Percentiles rank a stretch among this genome's conserved stretches.
Evolutionary conservation across 208 protist species (phyloP).

Genomic region (Trypanosoma rangeli): DNA sequence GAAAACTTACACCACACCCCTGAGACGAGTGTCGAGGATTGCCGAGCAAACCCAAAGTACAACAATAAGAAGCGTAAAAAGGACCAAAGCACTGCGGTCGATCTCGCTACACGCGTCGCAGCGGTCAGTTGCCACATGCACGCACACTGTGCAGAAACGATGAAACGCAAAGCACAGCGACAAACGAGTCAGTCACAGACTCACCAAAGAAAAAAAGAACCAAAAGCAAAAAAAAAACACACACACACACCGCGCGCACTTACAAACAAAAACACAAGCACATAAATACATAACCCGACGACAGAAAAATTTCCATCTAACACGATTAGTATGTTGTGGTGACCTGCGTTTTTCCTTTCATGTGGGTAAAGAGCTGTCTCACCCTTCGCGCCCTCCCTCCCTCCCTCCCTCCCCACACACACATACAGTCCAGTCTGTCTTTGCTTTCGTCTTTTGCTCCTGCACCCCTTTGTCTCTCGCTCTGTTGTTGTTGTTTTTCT

Average conservation of each 20-base stretch:
- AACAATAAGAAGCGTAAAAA: not conserved
- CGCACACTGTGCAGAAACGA: not conserved
- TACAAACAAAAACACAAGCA: not conserved
- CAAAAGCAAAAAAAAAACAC: too few relatives aligned
- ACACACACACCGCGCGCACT: not conserved
- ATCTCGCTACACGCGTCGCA: not conserved
- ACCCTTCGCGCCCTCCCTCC: not conserved
- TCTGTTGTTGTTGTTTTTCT: constrained; percentile 9
- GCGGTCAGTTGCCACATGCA: not conserved
- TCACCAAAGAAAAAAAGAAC: not conserved
- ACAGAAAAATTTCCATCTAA: not conserved
- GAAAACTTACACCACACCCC: not conserved
- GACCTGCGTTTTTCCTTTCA: not conserved
- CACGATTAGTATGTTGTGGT: not conserved
- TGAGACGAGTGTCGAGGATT: not conserved
- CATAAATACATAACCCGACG: not conserved
- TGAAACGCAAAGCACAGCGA: not conserved
- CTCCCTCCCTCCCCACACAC: not conserved
- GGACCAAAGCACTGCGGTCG: not conserved
- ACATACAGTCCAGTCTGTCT: not conserved
- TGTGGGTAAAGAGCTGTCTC: not conserved
- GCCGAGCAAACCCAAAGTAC: not conserved
- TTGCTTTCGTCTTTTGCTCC: not conserved
- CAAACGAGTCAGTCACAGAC: not conserved
- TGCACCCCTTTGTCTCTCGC: constrained; percentile 1